phyloP scores from a whole-genome alignment of 805 yeast species.

The Yamadazyma laniorum region DNA sequence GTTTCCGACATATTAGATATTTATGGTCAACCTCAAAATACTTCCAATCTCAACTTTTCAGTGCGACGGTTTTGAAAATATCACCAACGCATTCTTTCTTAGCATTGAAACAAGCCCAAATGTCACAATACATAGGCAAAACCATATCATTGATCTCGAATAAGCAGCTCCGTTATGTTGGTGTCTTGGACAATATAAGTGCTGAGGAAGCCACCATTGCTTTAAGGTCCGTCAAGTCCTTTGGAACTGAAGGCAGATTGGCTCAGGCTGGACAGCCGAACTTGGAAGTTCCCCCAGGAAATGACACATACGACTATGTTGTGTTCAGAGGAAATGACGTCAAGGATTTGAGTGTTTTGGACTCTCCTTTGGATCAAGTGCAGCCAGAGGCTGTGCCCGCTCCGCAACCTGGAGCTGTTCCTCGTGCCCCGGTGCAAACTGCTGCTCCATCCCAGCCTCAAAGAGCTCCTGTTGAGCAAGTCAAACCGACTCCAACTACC shows the following conservation, averaged over 20 bases:
- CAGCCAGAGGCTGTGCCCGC: neutral
- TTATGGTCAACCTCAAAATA: neutral
- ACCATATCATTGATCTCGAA: conserved; percentile 78
- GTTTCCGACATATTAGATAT: conserved; percentile 8
- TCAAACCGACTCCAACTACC: conserved; percentile 19
- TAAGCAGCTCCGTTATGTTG: conserved; percentile 84
- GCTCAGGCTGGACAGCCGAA: conserved; percentile 54
- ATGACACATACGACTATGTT: conserved; percentile 67
- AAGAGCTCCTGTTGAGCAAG: conserved; percentile 39
- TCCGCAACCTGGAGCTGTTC: conserved; percentile 7
- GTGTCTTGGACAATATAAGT: conserved; percentile 80
- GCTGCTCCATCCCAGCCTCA: conserved; percentile 2
- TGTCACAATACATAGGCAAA: conserved; percentile 93
- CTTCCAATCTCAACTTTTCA: too few relatives aligned
- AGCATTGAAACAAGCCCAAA: too few relatives aligned
- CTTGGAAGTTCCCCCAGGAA: conserved; percentile 69
- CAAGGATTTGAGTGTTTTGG: conserved; percentile 82
- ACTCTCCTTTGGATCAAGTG: conserved; percentile 62
- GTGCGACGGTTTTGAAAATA: conserved; percentile 5
- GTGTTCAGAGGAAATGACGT: conserved; percentile 92
- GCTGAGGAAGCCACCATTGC: conserved; percentile 91
- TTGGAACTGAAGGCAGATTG: conserved; percentile 91
- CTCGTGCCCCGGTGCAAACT: conserved; percentile 8
- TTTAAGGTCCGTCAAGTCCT: conserved; percentile 70
- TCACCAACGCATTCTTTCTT: conserved; percentile 7